Base-by-base conservation (phyloP, 1,284 basidiomycete species). In the Irpex lacteus region DNA sequence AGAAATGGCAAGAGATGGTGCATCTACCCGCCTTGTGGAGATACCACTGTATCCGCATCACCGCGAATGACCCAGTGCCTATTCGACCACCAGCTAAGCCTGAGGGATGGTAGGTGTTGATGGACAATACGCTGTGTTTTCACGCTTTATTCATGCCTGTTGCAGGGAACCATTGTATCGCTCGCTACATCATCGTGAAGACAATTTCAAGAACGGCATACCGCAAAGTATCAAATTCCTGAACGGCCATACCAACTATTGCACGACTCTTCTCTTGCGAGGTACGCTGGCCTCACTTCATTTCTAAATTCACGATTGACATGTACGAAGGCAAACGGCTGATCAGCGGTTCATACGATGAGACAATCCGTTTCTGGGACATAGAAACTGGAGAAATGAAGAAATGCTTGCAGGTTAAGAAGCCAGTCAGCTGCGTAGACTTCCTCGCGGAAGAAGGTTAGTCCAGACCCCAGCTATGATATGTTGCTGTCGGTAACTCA, bases 291-390 rank as follows among this genome's bases (percentile, higher is more conserved):
- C 53, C 18, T 6, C 32, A 52, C 47, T 21, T 37, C 47, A 18
- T 26, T 55, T 11, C 44, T 47, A n/a, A 9, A 5, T 55, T 36
- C 58, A 4, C 52, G 6, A 36, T 34, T 19, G 6, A 26, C 26
- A 26, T 38, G 15, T 1, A 50, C 55, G 32, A 60, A 82, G 83
- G 89, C 49, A 90, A 91, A 71, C 81, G 90, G 13, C 81, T 97
- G 47, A 93, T 96, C 67, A 94, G 91, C 67, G 95, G 94, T 15
- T 92, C 90, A 53, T 95, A 96, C 71, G 95, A 96, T 67, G 94
- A 96, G 77, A 94, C 91, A 0, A 94, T 95, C 65, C 82, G 94
- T 5, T 91, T 95, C 75, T 96, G 94, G 94, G 90, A 94, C 71
- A 82, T 95, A 26, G 86, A 90, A 63, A 89, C 88, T 0, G 92